Conservation (phyloP, 176 grass and related monocot species). For the Hsuehochloa calcarea region DNA sequence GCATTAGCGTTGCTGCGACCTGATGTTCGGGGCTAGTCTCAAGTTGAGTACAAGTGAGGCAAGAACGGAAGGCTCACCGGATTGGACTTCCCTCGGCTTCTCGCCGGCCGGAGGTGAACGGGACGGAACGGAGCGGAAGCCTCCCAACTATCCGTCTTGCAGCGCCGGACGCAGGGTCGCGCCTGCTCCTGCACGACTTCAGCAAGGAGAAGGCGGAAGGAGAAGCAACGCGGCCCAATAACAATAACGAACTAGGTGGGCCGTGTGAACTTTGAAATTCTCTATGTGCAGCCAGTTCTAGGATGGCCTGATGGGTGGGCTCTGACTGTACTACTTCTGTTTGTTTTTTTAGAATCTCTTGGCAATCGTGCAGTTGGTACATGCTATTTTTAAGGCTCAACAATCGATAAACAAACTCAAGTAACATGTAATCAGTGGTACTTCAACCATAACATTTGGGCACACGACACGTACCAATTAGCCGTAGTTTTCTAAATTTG, state of each 20-base stretch:
- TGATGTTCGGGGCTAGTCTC: not conserved
- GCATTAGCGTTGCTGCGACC: not conserved
- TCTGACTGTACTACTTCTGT: not conserved
- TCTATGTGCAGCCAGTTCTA: not conserved
- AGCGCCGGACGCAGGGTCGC: not conserved
- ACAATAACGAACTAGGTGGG: not conserved
- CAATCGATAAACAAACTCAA: no score
- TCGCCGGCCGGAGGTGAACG: not conserved
- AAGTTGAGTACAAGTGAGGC: not conserved
- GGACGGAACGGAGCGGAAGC: not conserved
- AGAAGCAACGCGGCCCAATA: not conserved
- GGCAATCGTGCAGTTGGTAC: no score
- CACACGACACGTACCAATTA: no score
- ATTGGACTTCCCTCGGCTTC: not conserved
- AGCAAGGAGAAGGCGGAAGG: not conserved
- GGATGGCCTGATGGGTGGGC: not conserved
- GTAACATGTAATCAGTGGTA: no score
- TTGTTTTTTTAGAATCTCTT: not conserved
- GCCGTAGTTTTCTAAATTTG: no score
- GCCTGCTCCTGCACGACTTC: not conserved
- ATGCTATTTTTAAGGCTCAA: no score
- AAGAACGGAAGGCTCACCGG: constrained; percentile 1
- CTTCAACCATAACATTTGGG: no score
- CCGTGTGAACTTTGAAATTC: not conserved
- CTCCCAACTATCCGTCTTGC: not conserved